Percentiles rank a stretch among this genome's conserved stretches.
phyloP scores from a whole-genome alignment of 176 grass and related monocot genomes.

The Neostapfia colusana region DNA sequence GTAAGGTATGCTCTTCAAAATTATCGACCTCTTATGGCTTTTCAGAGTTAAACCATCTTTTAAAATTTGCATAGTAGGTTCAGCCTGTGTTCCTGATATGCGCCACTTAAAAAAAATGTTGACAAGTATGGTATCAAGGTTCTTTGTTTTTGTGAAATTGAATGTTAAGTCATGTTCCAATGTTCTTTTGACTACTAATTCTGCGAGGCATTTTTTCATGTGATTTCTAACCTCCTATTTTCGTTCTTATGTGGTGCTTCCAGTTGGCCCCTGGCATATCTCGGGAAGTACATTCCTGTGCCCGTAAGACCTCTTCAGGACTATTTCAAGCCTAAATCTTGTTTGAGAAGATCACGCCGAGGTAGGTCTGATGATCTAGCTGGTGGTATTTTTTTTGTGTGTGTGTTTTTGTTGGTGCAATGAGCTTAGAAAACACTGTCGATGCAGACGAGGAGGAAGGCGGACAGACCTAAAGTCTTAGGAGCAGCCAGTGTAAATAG shows the following conservation, averaged over 20 bases:
- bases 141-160: background rate
- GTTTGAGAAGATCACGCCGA: constrained; percentile 45
- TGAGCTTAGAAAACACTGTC: background rate
- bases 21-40: constrained; percentile 8
- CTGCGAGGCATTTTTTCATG: background rate
- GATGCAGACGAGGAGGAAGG: constrained; percentile 52
- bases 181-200: background rate
- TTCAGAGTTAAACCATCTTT: background rate
- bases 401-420: background rate
- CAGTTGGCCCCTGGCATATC: constrained; percentile 82
- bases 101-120: background rate
- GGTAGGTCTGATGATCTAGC: constrained; percentile 32
- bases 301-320: constrained; percentile 58
- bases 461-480: constrained; percentile 17
- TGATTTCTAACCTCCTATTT: constrained; percentile 21
- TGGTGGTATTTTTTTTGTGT: background rate
- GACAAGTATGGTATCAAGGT: background rate
- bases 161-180: background rate
- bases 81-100: background rate
- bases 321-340: constrained; percentile 45
- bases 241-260: constrained; percentile 33
- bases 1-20: constrained; percentile 56
- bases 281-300: constrained; percentile 83
- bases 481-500: constrained; percentile 39
- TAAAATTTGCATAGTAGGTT: background rate